Base-by-base conservation (phyloP, 345 rosid genomes). In the Hibiscus tridactylites region DNA sequence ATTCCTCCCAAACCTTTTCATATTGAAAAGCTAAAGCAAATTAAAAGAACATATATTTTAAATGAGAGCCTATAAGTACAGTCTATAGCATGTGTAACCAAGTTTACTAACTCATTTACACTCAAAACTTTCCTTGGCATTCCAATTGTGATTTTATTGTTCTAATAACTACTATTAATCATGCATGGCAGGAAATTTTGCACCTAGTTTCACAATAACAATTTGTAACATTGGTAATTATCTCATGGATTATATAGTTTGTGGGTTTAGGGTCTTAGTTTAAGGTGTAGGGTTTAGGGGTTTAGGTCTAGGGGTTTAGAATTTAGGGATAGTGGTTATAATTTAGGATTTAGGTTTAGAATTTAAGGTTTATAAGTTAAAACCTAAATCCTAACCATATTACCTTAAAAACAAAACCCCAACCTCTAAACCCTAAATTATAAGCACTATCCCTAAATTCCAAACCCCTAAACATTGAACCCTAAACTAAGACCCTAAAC, bases 1-100 rank as follows among this genome's bases (percentile, higher is more conserved):
- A 89, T 80, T 90, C 97, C 86, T 92, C 97, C 99, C 99, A 95
- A 42, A 89, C 86, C 99, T 92, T 80, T 65, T 73, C 78, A 81
- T 44, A 75, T 53, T 28, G 44, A 68, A 37, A 28, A 39, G 71
- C 52, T 28, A 50, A 68, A 68, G 39, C 2, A 68, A 29, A 50
- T 68, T 49, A 68, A 39, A 39, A 39, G 5, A 68, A 49, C 0
- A 68, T 49, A 67, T 44, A 67, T n/a, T 9, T 39, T 2, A 8
- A 17, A 70, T 49, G 16, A 46, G 56, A 13, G 17, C 2, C 35
- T 9, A 64, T 61, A 15, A 66, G 15, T 39, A 44, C 44, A 73
- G 21, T 21, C 21, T 52, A 61, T 6, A 39, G 10, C 29, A 49
- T 19, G 16, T 29, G 29, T 9, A 24, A 10, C 49, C 29, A 35